Evolutionary conservation across 208 protist genomes (phyloP).

Genomic region (Endotrypanum monterogeii): DNA sequence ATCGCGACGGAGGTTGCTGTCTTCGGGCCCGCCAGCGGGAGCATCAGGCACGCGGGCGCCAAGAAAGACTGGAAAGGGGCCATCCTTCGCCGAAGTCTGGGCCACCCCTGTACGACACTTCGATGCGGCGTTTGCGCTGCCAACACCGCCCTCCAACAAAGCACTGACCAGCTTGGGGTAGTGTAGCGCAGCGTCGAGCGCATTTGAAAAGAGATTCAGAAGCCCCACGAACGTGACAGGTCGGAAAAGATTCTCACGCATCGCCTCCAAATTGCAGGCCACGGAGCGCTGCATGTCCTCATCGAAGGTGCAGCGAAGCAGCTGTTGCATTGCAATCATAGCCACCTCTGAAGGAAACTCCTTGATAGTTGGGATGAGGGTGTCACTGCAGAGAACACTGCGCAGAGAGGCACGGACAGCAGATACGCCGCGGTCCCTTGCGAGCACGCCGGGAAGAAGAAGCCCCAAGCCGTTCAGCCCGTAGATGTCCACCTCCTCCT

Average conservation of each 20-base stretch:
- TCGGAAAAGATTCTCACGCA: slow-evolving; percentile 49
- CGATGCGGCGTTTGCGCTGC: background rate
- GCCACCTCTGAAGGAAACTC: slow-evolving; percentile 31
- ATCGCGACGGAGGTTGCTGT: too few species aligned
- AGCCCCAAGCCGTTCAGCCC: slow-evolving; percentile 29
- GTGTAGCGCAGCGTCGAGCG: slow-evolving; percentile 51
- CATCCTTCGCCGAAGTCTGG: too few species aligned
- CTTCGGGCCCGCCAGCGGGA: too few species aligned
- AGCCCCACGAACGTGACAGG: slow-evolving; percentile 67
- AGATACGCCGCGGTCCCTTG: slow-evolving; percentile 36
- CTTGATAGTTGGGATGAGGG: slow-evolving; percentile 44
- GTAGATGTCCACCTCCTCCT: slow-evolving; percentile 10
- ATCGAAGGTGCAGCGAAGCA: slow-evolving; percentile 34
- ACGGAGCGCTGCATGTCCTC: slow-evolving; percentile 40
- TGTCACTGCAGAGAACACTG: slow-evolving; percentile 45
- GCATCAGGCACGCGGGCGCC: too few species aligned
- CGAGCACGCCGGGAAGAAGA: slow-evolving; percentile 31
- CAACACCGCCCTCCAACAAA: too few species aligned
- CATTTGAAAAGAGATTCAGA: slow-evolving; percentile 69
- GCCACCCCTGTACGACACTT: too few species aligned
- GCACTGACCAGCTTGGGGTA: slow-evolving; percentile 25
- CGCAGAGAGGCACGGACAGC: slow-evolving; percentile 45
- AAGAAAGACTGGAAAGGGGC: too few species aligned
- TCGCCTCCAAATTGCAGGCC: slow-evolving; percentile 41
- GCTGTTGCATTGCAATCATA: slow-evolving; percentile 39